phyloP scores from a whole-genome alignment of 2,329 filamentous ascomycete genomes.

The Penicillium sp. region DNA sequence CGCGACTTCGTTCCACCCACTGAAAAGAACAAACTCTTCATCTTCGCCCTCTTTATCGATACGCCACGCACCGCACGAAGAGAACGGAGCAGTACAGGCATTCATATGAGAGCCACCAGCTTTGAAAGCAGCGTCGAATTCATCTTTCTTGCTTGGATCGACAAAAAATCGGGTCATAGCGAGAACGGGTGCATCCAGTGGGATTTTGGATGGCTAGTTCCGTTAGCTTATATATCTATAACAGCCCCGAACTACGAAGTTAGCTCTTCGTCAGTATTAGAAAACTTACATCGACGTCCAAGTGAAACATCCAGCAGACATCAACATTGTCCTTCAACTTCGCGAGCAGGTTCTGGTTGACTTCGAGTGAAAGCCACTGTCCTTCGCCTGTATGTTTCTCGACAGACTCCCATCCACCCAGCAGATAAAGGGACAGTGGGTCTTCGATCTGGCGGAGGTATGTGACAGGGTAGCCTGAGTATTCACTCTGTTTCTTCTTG shows the following conservation, averaged over 20 bases:
- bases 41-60: constrained; percentile 34
- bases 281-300: constrained; percentile 35
- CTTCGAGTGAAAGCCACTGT: constrained; percentile 41
- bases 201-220: constrained; percentile 14
- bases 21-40: constrained; percentile 45
- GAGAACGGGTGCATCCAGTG: constrained; percentile 28
- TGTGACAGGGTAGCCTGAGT: constrained; percentile 36
- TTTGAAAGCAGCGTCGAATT: constrained; percentile 28
- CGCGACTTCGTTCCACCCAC: constrained; percentile 36
- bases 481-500: constrained; percentile 36
- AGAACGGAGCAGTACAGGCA: constrained; percentile 25
- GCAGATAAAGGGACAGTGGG: constrained; percentile 40
- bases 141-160: constrained; percentile 11
- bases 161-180: constrained; percentile 37
- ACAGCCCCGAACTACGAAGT: background rate
- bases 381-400: constrained; percentile 36
- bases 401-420: constrained; percentile 47
- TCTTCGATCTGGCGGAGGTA: constrained; percentile 47
- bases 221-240: background rate
- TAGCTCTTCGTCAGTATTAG: too few species aligned
- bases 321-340: constrained; percentile 36
- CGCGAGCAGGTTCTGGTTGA: constrained; percentile 41
- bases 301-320: constrained; percentile 45
- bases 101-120: constrained; percentile 25
- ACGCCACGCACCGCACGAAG: constrained; percentile 38